Percentiles rank a stretch among this genome's conserved stretches.
phyloP scores from a whole-genome alignment of 768 basidiomycete genomes.

The Leccinum incarnatum region DNA sequence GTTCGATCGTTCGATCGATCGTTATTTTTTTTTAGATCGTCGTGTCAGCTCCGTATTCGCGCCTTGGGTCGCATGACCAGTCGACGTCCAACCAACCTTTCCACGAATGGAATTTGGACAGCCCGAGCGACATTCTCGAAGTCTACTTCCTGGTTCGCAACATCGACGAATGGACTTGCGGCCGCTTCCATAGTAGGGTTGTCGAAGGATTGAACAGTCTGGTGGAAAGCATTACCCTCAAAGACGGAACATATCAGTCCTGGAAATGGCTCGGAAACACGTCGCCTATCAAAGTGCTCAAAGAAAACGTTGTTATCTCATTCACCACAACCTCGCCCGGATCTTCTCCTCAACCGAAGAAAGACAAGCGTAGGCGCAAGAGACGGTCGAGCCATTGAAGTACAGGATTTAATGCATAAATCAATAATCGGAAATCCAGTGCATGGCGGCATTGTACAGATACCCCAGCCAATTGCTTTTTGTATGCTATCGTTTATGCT shows the following conservation, averaged over 20 bases:
- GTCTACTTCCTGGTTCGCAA: slow-evolving; percentile 52
- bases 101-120: slow-evolving; percentile 49
- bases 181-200: slow-evolving; percentile 40
- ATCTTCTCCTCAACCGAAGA: slow-evolving; percentile 28
- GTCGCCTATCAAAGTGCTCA: slow-evolving; percentile 22
- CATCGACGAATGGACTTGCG: slow-evolving; percentile 51
- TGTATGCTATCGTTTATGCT: slow-evolving; percentile 5
- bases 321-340: slow-evolving; percentile 27
- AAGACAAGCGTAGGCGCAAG: slow-evolving; percentile 28
- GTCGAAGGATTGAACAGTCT: slow-evolving; percentile 39
- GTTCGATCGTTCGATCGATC: background rate
- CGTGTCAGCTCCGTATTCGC: slow-evolving; percentile 47
- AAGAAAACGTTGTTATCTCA: slow-evolving; percentile 37
- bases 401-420: background rate
- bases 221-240: slow-evolving; percentile 32
- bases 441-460: background rate
- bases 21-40: slow-evolving; percentile 35
- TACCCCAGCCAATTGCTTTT: background rate
- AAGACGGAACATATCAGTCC: slow-evolving; percentile 37
- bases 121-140: slow-evolving; percentile 43
- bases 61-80: slow-evolving; percentile 13
- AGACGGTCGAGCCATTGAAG: slow-evolving; percentile 28
- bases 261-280: slow-evolving; percentile 49
- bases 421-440: background rate
- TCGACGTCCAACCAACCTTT: slow-evolving; percentile 29